Percentiles rank a stretch among this genome's conserved stretches.
These are phyloP conservation scores for Climacium dendroides DNA, from an alignment of 225 moss, liverwort and hornwort genomes.

Conservation along the genomic window DNA sequence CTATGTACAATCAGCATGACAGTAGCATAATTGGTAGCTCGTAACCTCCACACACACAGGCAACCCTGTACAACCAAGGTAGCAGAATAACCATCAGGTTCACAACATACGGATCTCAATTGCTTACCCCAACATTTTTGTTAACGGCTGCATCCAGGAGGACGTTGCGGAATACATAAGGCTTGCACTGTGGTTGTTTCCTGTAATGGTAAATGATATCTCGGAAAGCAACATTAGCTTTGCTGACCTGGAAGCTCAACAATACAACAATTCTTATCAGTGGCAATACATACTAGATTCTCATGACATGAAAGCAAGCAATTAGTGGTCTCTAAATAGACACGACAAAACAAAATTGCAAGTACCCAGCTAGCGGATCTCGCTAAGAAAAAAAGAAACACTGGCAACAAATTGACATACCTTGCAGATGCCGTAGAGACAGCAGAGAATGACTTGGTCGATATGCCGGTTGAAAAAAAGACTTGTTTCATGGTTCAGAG, in stretches of 20 bases:
- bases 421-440: conserved; percentile 96
- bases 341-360: not conserved
- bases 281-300: not conserved
- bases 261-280: not conserved
- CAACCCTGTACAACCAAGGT: not conserved
- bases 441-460: conserved; percentile 92
- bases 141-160: conserved; percentile 31
- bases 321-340: not conserved
- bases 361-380: not conserved
- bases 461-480: conserved; percentile 95
- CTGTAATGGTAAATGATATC: conserved; percentile 85
- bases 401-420: conserved; percentile 12
- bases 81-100: not conserved
- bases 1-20: not conserved
- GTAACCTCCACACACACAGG: not conserved
- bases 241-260: conserved; percentile 65
- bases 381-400: not conserved
- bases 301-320: not conserved
- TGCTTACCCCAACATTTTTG: conserved; percentile 52
- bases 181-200: conserved; percentile 94
- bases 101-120: not conserved
- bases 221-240: conserved; percentile 75
- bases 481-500: conserved; percentile 60
- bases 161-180: conserved; percentile 78
- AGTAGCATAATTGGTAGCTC: not conserved